A percentile compares a stretch with the other conserved stretches of the same genome.
Conservation (phyloP, 2,329 filamentous ascomycete genomes). For the Davidsoniella virescens region DNA sequence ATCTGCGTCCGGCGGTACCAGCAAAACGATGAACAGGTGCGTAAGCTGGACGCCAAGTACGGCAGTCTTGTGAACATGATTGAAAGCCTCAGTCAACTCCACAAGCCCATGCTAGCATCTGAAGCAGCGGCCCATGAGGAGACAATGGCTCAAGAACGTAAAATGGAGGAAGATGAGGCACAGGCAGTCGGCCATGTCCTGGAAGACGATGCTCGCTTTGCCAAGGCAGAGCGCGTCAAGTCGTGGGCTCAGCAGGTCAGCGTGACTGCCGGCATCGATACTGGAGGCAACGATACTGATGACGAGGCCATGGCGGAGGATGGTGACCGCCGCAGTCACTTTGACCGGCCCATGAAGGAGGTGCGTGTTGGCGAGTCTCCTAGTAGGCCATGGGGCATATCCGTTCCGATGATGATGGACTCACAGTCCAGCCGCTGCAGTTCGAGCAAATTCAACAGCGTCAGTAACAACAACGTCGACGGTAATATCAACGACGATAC, state of each 20-base stretch:
- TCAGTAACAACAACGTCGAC: too few relatives aligned
- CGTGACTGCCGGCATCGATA: conserved; percentile 24
- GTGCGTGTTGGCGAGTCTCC: conserved; percentile 88
- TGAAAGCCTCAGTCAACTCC: conserved; percentile 69
- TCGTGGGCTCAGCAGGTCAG: conserved; percentile 73
- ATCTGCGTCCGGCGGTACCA: conserved; percentile 84
- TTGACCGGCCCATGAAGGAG: conserved; percentile 74
- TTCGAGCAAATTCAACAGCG: too few relatives aligned
- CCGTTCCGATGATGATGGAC: conserved; percentile 44
- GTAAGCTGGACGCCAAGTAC: conserved; percentile 85
- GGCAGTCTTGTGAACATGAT: conserved; percentile 90
- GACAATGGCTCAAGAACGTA: conserved; percentile 16
- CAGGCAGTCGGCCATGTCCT: conserved; percentile 21
- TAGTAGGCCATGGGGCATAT: conserved; percentile 83
- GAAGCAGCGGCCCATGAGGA: conserved; percentile 28
- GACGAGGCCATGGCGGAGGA: conserved; percentile 25
- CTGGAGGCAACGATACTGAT: conserved; percentile 17
- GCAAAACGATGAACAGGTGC: conserved; percentile 68
- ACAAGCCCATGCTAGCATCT: conserved; percentile 68
- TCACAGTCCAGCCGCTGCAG: neutral
- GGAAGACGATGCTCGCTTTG: neutral
- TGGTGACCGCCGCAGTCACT: conserved; percentile 53
- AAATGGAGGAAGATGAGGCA: conserved; percentile 25
- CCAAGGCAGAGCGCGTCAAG: conserved; percentile 51
- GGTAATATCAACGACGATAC: too few relatives aligned